Conservation (phyloP, 345 rosid genomes). For the Arabidopsis thaliana region TAIR10.1 NC_003071.7:19301501-19302000, state of each 20-base stretch:
- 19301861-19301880: conserved; percentile 15
- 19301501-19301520: conserved; percentile 50
- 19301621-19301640: conserved; percentile 18
- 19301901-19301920: conserved; percentile 50
- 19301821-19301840: conserved; percentile 38
- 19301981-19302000: conserved; percentile 48
- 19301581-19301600: conserved; percentile 22
- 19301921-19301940: conserved; percentile 43
- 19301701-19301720: conserved; percentile 59
- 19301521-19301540: conserved; percentile 45
- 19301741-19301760: conserved; percentile 42
- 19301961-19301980: conserved; percentile 48
- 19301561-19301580: conserved; percentile 5
- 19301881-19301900: conserved; percentile 60
- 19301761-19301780: conserved; percentile 50
- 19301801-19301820: conserved; percentile 55
- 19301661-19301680: conserved; percentile 52
- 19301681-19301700: conserved; percentile 55
- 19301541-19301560: conserved; percentile 31
- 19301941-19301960: conserved; percentile 49
- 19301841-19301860: conserved; percentile 24
- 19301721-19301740: conserved; percentile 49
- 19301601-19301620: conserved; percentile 17
- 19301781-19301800: conserved; percentile 59
- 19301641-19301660: conserved; percentile 43